Evolutionary conservation across 495 filamentous ascomycete genomes (phyloP), one percentile per base, ranked within the genome.

Genomic region (Penicillium fimorum): DNA sequence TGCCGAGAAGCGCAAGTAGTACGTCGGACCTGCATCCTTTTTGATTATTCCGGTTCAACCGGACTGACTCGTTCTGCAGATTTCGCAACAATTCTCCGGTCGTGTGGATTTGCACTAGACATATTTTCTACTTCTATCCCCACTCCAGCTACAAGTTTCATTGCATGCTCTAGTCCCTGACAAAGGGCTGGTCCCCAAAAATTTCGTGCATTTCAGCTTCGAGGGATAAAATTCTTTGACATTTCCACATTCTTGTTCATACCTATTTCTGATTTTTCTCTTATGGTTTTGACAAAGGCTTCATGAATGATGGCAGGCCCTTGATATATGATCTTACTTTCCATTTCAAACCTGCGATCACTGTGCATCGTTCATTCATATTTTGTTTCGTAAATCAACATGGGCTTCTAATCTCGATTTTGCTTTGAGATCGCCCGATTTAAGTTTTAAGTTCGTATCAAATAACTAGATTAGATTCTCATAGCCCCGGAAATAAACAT

Each of bases 1-100:
- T n/a, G 67, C 46, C 38, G 67, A 70, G 54, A 67, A 70, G 57
- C 68, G 68, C 58, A 71, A 73, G 59, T 66, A 69, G 70, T 70
- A 58, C 56, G 66, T 69, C 10, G 42, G 20, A 44, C 27, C 27
- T 25, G 9, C 10, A 13, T 10, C 9, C 10, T 1, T 43, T 20
- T 44, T 3, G 1, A 15, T 22, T 18, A 27, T 35, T 27, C 13
- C 9, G 18, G 30, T n/a, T 18, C 25, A 27, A 47, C 25, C 7
- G 22, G 17, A 18, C 51, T 37, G 30, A 35, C 18, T 27, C 18
- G 18, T 20, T 3, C 9, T 17, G 38, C 7, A 35, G 18, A 20
- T 37, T 12, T 25, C 20, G 22, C 27, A 8, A 43, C 13, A 20
- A 25, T 20, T 17, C 11, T 42, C 13, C 9, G 10, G 13, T 37